Base-by-base conservation (phyloP, 495 filamentous ascomycete genomes). In the Penicillium lagena region DNA sequence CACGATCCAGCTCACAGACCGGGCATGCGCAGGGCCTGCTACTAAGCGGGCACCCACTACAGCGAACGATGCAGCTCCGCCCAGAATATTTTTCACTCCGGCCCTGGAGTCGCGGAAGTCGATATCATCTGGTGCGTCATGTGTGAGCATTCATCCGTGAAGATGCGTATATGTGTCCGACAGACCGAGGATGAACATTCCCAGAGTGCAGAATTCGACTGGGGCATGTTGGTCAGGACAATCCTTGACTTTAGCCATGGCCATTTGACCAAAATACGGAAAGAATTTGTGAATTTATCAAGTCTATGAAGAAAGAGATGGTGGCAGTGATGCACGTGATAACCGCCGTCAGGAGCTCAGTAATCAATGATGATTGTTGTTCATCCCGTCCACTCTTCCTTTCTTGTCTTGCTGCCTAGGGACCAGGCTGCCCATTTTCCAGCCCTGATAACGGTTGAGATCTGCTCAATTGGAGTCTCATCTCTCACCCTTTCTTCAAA, bases 101-200 rank as follows among this genome's bases (percentile, higher is more conserved):
- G 81, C 77, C 55, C 58, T 77, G 28, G 57, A 43, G 13, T 47
- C 66, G 10, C 63, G 76, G 49, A 84, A 90, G 45, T 96, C 84
- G 55, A 97, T 96, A 46, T 97, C 88, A 72, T 98, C 91, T 95
- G 62, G 11, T 52, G 40, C 49, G 13, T 17, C 46, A 46, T 28
- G 39, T 12, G 50, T 65, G 41, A 62, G 56, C 56, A 53, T 47
- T 17, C n/a, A 32, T 33, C 7, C 39, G 22, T 6, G 4, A 22
- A 22, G 22, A 22, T 22, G 6, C 22, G 6, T 22, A 17, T 17
- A 1, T 4, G 17, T 4, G 22, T 22, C 22, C 22, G 22, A 22
- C 62, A 57, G 77, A 94, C 90, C 90, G 45, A 97, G 86, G 39
- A 95, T 96, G 55, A 96, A 90, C 91, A 96, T 96, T 56, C 89